Evolutionary conservation across 2,329 filamentous ascomycete genomes (phyloP).

Genomic region (Lachnellula suecica): DNA sequence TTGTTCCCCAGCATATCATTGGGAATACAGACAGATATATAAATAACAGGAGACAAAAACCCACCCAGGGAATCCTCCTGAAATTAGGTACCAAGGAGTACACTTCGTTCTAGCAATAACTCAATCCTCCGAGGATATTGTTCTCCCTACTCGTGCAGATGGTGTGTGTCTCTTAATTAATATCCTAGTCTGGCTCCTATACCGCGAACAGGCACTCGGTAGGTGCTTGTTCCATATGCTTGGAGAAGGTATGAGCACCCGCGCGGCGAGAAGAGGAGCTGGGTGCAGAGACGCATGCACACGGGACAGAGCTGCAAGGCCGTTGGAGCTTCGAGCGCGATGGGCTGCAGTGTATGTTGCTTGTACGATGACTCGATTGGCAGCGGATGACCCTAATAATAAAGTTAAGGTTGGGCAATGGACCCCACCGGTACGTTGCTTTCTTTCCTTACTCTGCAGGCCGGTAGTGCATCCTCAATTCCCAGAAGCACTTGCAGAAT

Average conservation of each 20-base stretch:
- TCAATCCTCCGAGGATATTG: background rate
- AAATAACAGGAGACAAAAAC: background rate
- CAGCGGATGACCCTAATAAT: background rate
- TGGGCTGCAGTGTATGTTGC: background rate
- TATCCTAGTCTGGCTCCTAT: background rate
- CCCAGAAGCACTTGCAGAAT: too few relatives aligned
- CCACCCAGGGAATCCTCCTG: background rate
- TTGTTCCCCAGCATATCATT: background rate
- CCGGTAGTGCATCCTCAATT: background rate
- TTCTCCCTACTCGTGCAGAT: background rate
- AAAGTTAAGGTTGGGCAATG: background rate
- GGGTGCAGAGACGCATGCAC: background rate
- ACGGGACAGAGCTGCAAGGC: background rate
- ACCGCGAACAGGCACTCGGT: constrained; percentile 7
- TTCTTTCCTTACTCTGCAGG: background rate
- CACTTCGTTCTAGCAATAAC: background rate
- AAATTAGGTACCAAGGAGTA: background rate
- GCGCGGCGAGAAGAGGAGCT: background rate
- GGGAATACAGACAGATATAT: background rate
- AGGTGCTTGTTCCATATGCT: constrained; percentile 5
- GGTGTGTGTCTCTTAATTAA: background rate
- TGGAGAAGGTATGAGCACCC: background rate
- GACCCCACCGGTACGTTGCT: too few relatives aligned
- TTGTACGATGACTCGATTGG: background rate
- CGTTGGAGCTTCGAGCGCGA: background rate